Evolutionary conservation across 805 yeast species (phyloP), one percentile per base, ranked within the genome.

Genomic region (Candida tallmaniae): DNA sequence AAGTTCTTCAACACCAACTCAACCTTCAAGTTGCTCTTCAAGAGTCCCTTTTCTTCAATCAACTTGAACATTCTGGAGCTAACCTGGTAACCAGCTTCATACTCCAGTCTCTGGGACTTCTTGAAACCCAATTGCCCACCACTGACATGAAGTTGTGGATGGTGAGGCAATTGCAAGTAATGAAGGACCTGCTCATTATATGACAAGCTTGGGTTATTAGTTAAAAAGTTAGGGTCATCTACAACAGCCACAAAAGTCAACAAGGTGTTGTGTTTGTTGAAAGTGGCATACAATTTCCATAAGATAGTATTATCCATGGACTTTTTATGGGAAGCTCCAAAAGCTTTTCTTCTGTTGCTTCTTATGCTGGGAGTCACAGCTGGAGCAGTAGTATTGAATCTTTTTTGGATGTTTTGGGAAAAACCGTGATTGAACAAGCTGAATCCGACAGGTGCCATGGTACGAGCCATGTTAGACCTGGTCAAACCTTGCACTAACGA

Each of bases 71-170:
- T 69, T 43, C 74, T 75, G 4, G 88, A 67, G 11, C 88, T 67
- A 7, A 90, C 81, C 57, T 88, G 96, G 68, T 82, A 89, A 10
- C 83, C 83, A 1, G 96, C 96, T 61, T 90, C 98, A 52, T 85
- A 86, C 58, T 87, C 95, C 31, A 94, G 86, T 60, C 96, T 78
- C 37, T 87, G 87, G 12, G 93, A 76, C 51, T 88, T 87, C 51
- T 87, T 75, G 68, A 88, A 90, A 3, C 97, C 98, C 33, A 87
- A 67, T 53, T 75, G 77, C 33, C 98, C 98, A 0, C 96, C 82
- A 6, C 86, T 74, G 32, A 85, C 63, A 15, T 81, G 75, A 29
- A 81, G 54, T 44, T 75, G 71, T 19, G 82, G 79, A 43, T 77
- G 81, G 59, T 89, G 90, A 17, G 88, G 93, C 31, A 89, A 74